Evolutionary conservation across 306 rosid genomes (phyloP).

Genomic region (Hippophae tibetana): DNA sequence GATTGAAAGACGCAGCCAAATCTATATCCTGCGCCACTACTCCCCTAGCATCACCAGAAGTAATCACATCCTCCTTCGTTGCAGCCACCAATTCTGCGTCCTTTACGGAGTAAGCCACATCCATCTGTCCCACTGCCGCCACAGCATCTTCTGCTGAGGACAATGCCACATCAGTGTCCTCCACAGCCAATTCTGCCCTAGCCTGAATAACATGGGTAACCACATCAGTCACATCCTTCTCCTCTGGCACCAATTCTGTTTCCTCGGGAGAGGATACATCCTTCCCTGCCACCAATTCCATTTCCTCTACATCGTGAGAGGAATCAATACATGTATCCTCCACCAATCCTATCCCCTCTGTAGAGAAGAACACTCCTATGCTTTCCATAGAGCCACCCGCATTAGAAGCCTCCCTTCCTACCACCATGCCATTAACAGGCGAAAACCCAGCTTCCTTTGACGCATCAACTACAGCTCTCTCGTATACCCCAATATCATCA

Average conservation of each 20-base stretch:
- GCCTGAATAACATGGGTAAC: no score
- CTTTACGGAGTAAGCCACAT: conserved; percentile 1
- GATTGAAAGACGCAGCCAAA: no score
- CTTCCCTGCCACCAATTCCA: conserved; percentile 1
- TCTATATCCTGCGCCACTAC: no score
- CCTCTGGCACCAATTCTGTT: conserved; percentile 10
- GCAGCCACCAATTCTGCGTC: neutral
- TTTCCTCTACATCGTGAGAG: neutral
- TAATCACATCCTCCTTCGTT: no score
- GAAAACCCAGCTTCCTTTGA: conserved; percentile 2
- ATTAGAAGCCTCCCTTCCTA: neutral
- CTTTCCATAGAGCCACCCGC: neutral
- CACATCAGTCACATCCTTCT: neutral
- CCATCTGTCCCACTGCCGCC: neutral
- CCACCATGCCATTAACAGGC: neutral
- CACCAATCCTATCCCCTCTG: conserved; percentile 6
- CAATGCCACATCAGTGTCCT: neutral
- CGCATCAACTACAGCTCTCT: neutral
- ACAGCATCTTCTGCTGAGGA: neutral
- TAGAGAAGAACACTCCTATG: neutral
- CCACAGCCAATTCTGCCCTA: neutral
- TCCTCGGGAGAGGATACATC: conserved; percentile 1
- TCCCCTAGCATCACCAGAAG: no score
- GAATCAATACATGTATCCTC: conserved; percentile 8
- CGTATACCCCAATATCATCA: neutral